Conservation (phyloP, 129 eudicot species). For the Centaurea solstitialis region DNA sequence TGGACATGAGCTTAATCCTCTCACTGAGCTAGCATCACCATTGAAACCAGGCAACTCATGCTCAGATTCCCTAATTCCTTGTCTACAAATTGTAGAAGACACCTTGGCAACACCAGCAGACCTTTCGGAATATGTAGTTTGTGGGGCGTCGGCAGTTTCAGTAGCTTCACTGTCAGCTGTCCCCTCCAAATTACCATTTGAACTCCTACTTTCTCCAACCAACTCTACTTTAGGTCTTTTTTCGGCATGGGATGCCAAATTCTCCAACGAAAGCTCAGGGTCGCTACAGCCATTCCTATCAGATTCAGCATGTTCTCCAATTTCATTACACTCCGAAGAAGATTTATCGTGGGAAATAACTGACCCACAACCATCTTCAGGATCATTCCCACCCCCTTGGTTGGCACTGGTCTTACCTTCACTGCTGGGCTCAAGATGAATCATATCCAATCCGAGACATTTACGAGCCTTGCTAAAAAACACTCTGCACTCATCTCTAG, state of each 20-base stretch:
- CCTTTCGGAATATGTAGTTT: conserved; percentile 12
- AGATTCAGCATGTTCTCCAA: conserved; percentile 34
- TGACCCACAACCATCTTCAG: conserved; percentile 62
- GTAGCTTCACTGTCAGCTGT: conserved; percentile 28
- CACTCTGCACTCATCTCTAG: conserved; percentile 69
- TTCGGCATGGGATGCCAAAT: conserved; percentile 21
- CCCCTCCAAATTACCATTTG: conserved; percentile 24
- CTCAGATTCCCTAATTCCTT: conserved; percentile 23
- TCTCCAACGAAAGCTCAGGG: conserved; percentile 21
- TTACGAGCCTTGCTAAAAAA: conserved; percentile 85
- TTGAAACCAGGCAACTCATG: conserved; percentile 14
- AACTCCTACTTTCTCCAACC: conserved; percentile 18
- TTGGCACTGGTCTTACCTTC: conserved; percentile 43
- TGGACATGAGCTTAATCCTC: background rate
- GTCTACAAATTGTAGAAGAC: conserved; percentile 15
- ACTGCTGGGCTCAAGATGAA: conserved; percentile 32
- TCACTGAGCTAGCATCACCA: conserved; percentile 7
- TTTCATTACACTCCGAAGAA: conserved; percentile 50
- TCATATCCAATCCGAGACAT: conserved; percentile 72
- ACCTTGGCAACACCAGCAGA: conserved; percentile 14
- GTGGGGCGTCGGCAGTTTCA: conserved; percentile 15
- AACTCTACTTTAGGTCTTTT: conserved; percentile 17
- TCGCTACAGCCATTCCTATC: conserved; percentile 23
- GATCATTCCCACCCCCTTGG: conserved; percentile 62
- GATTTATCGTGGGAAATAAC: conserved; percentile 43